Evolutionary conservation across 176 grass and related monocot genomes (phyloP), one percentile per base, ranked within the genome.

Genomic region (Oryza punctata): DNA sequence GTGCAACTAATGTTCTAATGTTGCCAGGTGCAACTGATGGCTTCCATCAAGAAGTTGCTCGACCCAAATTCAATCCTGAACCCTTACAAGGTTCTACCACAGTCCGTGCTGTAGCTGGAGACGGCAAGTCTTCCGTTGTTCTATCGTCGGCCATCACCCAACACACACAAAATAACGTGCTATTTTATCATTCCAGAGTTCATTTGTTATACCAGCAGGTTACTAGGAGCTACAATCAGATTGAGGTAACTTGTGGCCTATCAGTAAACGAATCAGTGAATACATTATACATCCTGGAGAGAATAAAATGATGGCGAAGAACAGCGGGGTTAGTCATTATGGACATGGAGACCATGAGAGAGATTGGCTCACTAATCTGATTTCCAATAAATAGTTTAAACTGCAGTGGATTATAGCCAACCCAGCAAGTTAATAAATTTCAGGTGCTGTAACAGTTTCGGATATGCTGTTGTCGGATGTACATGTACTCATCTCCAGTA

Each of bases 21-120:
- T 79, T 16, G 46, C 27, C 76, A 97, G 95, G 95, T 97, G 73
- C 85, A 91, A 69, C 35, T 97, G 84, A 97, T 98, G 96, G 89
- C 77, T 26, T 89, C 89, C 33, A 90, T 98, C 69, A 98, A 95
- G 83, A 98, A 95, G 74, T 64, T 93, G 77, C 27, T 98, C 68
- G 93, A 98, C 78, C 93, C 96, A 44, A 98, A 85, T 60, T 85
- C 81, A 60, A 98, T 98, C 81, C 82, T 98, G 26, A 98, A 98
- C 50, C 96, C 92, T 4, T 98, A 98, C 80, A 98, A 98, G 86
- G 96, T 98, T 85, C 82, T 98, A 25, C 91, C 96, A 63, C 91
- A 81, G 75, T 91, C 92, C 63, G 38, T 76, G 33, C 75, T 93
- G 35, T 85, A 85, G 83, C 61, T 80, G 44, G 85, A 77, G 33